A percentile compares a stretch with the other conserved stretches of the same genome.
phyloP scores from a whole-genome alignment of 345 rosid genomes.

The Cardamine resedifolia region DNA sequence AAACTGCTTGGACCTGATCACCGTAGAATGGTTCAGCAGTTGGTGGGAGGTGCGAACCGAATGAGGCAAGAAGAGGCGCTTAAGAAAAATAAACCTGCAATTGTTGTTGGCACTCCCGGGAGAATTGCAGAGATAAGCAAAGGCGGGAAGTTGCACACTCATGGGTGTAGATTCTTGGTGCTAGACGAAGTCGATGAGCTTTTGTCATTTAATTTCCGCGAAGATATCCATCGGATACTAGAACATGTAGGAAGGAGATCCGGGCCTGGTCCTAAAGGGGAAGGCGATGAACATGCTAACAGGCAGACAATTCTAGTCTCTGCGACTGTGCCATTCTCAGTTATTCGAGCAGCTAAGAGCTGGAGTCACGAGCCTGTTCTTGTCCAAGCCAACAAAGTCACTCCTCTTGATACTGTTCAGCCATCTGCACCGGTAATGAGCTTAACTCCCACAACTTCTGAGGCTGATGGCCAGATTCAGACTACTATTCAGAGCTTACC shows the following conservation, averaged over 20 bases:
- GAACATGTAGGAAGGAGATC: constrained; percentile 85
- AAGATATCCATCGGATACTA: constrained; percentile 82
- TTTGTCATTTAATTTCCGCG: constrained; percentile 84
- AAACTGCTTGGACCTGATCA: constrained; percentile 76
- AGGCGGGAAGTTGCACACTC: constrained; percentile 90
- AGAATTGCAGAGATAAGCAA: constrained; percentile 93
- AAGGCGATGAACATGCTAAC: constrained; percentile 41
- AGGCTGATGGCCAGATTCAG: constrained; percentile 47
- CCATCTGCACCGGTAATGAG: constrained; percentile 51
- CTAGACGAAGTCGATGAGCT: constrained; percentile 94
- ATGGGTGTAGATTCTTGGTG: constrained; percentile 78
- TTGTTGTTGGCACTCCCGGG: constrained; percentile 94
- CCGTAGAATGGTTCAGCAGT: constrained; percentile 84
- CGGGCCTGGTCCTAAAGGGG: constrained; percentile 48
- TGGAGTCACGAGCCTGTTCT: constrained; percentile 83
- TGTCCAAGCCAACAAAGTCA: constrained; percentile 70
- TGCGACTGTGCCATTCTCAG: constrained; percentile 92
- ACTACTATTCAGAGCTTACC: constrained; percentile 72
- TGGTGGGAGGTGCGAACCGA: constrained; percentile 95
- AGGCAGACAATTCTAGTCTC: constrained; percentile 83
- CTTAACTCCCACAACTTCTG: constrained; percentile 42
- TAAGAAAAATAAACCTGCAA: constrained; percentile 85
- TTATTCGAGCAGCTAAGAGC: constrained; percentile 87
- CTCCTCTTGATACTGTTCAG: constrained; percentile 56
- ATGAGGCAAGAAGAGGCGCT: constrained; percentile 97